Evolutionary conservation across 73 alveolate genomes (phyloP).

Genomic region (Symbiodinium natans): DNA sequence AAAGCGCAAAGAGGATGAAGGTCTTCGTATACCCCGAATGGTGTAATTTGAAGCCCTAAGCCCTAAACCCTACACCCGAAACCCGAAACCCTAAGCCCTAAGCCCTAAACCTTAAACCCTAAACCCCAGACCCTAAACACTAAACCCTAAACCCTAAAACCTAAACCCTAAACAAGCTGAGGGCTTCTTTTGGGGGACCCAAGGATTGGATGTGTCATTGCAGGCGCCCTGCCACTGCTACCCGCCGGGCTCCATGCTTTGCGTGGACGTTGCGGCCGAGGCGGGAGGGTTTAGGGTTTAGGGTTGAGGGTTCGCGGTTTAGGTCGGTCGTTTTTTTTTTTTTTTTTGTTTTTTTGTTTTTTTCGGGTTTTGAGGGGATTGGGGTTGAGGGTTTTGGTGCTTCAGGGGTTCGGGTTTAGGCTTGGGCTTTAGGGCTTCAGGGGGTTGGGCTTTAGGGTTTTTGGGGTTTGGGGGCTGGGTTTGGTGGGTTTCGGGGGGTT

Average conservation of each 20-base stretch:
- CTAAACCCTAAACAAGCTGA: neutral
- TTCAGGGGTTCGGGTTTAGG: too few relatives aligned
- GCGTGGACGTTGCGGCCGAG: slow-evolving; percentile 64
- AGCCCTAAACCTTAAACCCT: neutral
- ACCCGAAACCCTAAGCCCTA: neutral
- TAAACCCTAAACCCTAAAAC: neutral
- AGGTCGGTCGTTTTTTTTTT: neutral
- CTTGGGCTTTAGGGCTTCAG: too few relatives aligned
- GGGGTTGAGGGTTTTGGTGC: too few relatives aligned
- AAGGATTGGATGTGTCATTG: neutral
- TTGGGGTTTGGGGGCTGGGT: too few relatives aligned
- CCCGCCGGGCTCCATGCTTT: slow-evolving; percentile 72
- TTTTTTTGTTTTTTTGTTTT: neutral
- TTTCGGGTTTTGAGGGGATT: neutral
- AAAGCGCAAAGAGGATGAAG: too few relatives aligned
- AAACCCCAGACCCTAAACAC: too few relatives aligned
- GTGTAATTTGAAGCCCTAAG: neutral
- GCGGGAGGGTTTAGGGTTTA: neutral
- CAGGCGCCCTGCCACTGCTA: slow-evolving; percentile 88
- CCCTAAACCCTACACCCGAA: too few relatives aligned
- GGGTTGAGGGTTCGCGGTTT: neutral
- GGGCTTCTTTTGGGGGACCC: neutral
- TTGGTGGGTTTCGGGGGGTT: too few relatives aligned
- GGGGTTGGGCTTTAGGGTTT: too few relatives aligned
- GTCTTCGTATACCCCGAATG: neutral